Evolutionary conservation across 2,329 filamentous ascomycete genomes (phyloP).

Genomic region (Clonostachys sp.): DNA sequence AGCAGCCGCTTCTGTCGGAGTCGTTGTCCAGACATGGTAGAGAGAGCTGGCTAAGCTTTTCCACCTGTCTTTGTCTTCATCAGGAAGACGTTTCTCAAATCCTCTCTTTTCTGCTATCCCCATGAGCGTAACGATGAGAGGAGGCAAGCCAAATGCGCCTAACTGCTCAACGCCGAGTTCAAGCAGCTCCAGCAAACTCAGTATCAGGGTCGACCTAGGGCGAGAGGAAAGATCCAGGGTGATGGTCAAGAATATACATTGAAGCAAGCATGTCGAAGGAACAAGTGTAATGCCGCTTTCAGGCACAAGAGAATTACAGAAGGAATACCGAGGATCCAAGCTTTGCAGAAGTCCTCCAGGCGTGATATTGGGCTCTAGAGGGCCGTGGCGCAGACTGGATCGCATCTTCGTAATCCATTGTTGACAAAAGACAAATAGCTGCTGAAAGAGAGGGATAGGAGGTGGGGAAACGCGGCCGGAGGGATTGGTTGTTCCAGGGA

Average conservation of each 20-base stretch:
- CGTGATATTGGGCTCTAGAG: conserved; percentile 17
- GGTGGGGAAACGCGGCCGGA: too few species aligned
- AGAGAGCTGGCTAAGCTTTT: conserved; percentile 15
- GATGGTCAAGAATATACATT: conserved; percentile 28
- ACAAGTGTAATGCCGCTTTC: conserved; percentile 23
- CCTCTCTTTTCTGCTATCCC: conserved; percentile 24
- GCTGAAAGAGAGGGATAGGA: too few species aligned
- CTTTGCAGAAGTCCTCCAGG: conserved; percentile 22
- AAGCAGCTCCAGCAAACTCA: conserved; percentile 26
- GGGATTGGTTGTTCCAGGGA: too few species aligned
- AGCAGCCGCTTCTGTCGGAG: neutral
- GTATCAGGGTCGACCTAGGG: conserved; percentile 25
- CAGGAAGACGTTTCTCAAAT: conserved; percentile 19
- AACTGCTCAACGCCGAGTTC: conserved; percentile 23
- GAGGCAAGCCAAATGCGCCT: conserved; percentile 24
- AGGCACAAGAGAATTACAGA: conserved; percentile 30
- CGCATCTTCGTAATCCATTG: too few species aligned
- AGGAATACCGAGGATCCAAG: conserved; percentile 25
- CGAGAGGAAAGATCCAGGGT: conserved; percentile 23
- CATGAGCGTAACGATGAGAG: conserved; percentile 24
- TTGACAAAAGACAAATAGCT: too few species aligned
- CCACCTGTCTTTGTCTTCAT: conserved; percentile 25
- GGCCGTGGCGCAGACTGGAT: neutral
- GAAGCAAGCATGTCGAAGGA: conserved; percentile 28
- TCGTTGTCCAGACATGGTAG: conserved; percentile 15